Conservation (phyloP, 208 protist species). For the Crithidia acanthocephali region DNA sequence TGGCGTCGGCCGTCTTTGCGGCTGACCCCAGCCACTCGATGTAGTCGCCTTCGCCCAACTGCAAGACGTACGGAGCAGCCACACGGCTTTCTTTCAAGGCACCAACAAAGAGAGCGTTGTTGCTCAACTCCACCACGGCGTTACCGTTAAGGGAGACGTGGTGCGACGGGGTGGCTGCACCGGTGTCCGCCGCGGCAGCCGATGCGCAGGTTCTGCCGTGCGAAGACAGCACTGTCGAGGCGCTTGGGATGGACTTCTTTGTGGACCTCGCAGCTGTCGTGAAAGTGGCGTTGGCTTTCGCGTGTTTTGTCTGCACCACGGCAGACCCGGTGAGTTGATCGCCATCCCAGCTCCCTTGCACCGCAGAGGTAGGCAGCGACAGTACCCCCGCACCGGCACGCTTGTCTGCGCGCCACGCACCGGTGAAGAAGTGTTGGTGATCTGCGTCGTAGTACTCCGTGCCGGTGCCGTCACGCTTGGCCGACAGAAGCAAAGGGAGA, state of each 20-base stretch:
- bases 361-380: conserved; percentile 43
- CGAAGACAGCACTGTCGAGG: neutral
- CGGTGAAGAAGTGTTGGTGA: conserved; percentile 41
- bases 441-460: conserved; percentile 45
- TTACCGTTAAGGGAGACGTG: conserved; percentile 34
- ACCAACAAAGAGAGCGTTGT: conserved; percentile 50
- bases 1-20: neutral
- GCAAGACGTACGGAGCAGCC: conserved; percentile 34
- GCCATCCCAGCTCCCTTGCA: conserved; percentile 60
- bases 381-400: conserved; percentile 52
- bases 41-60: conserved; percentile 49
- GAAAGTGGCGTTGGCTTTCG: conserved; percentile 20
- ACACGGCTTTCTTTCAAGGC: conserved; percentile 27
- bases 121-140: conserved; percentile 53
- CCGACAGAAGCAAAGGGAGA: neutral
- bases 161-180: too few species aligned
- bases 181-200: too few species aligned
- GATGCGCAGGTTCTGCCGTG: neutral
- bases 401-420: conserved; percentile 59
- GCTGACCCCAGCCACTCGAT: conserved; percentile 53
- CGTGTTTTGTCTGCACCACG: conserved; percentile 25
- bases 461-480: conserved; percentile 35
- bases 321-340: conserved; percentile 38
- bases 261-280: neutral
- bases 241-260: neutral